These are phyloP conservation scores for Pseudozyma thailandica DNA, from an alignment of 1,284 basidiomycete genomes.

Conservation along the genomic window DNA sequence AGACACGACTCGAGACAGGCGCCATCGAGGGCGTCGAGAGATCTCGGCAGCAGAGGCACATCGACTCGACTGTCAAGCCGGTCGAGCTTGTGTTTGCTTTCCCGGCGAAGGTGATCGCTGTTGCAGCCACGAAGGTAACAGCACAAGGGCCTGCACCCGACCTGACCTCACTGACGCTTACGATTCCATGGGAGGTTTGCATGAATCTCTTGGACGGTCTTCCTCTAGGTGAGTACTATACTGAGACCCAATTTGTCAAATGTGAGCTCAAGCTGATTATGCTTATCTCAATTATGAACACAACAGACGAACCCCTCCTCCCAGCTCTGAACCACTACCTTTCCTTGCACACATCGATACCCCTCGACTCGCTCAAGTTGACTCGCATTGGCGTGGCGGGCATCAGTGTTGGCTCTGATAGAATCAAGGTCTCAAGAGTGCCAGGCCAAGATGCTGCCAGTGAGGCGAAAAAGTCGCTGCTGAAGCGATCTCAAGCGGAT, in stretches of 20 bases:
- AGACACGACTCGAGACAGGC: constrained; percentile 30
- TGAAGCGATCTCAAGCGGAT: constrained; percentile 7
- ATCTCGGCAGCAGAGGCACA: constrained; percentile 10
- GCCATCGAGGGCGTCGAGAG: constrained; percentile 13
- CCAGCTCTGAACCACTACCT: constrained; percentile 50
- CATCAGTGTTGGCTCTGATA: constrained; percentile 40
- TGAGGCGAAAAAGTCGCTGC: constrained; percentile 16
- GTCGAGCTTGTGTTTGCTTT: constrained; percentile 43
- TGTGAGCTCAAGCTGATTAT: too few species aligned
- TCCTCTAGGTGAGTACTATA: constrained; percentile 7
- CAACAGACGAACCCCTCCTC: constrained; percentile 29
- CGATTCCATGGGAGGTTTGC: constrained; percentile 51
- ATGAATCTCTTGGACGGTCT: constrained; percentile 36
- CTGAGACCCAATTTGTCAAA: too few species aligned
- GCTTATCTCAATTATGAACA: too few species aligned
- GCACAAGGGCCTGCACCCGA: constrained; percentile 40
- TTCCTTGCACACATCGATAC: constrained; percentile 42
- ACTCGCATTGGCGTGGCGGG: constrained; percentile 42
- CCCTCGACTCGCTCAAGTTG: constrained; percentile 39
- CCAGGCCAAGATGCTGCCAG: constrained; percentile 14
- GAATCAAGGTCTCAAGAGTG: constrained; percentile 38
- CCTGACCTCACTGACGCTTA: constrained; percentile 30
- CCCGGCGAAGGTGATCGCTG: constrained; percentile 6
- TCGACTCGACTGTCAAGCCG: constrained; percentile 29
- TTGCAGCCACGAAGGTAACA: background rate